phyloP scores from a whole-genome alignment of 2,329 filamentous ascomycete species.

The Ascochyta pisi region DNA sequence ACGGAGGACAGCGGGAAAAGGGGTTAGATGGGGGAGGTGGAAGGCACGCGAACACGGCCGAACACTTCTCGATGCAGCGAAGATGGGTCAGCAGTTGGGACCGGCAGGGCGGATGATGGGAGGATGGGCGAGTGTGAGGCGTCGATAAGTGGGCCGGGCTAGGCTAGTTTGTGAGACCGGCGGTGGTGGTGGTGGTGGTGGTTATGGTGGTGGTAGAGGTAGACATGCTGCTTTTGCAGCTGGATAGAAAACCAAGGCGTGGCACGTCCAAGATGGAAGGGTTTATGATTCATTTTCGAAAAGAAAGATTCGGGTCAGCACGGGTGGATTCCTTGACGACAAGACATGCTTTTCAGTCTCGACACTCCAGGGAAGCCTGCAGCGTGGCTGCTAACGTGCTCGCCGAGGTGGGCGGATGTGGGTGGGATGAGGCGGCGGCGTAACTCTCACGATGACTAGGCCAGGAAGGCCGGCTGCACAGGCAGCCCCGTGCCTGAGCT shows the following conservation, averaged over 20 bases:
- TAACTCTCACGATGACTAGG: constrained; percentile 3
- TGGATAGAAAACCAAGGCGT: no score
- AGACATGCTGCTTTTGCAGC: constrained; percentile 7
- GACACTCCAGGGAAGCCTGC: no score
- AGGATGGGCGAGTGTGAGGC: constrained; percentile 12
- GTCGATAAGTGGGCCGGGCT: not conserved
- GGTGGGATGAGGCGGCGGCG: constrained; percentile 13
- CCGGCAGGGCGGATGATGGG: constrained; percentile 11
- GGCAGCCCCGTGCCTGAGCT: constrained; percentile 1
- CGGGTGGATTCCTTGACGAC: no score
- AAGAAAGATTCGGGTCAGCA: no score
- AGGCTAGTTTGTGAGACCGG: not conserved
- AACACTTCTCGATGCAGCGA: constrained; percentile 14
- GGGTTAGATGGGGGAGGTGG: constrained; percentile 3
- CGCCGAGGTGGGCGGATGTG: constrained; percentile 1
- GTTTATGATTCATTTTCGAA: no score
- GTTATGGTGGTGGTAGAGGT: not conserved
- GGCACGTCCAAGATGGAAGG: no score
- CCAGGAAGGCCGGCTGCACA: constrained; percentile 4
- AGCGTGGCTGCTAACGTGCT: not conserved
- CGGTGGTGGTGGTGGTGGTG: no score
- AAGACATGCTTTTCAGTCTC: no score
- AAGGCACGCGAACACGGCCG: constrained; percentile 10
- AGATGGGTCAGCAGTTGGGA: not conserved
- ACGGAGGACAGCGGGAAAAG: constrained; percentile 9